Evolutionary conservation across 306 rosid genomes (phyloP), one percentile per base, ranked within the genome.

Genomic region (Hylodesmum podocarpum): DNA sequence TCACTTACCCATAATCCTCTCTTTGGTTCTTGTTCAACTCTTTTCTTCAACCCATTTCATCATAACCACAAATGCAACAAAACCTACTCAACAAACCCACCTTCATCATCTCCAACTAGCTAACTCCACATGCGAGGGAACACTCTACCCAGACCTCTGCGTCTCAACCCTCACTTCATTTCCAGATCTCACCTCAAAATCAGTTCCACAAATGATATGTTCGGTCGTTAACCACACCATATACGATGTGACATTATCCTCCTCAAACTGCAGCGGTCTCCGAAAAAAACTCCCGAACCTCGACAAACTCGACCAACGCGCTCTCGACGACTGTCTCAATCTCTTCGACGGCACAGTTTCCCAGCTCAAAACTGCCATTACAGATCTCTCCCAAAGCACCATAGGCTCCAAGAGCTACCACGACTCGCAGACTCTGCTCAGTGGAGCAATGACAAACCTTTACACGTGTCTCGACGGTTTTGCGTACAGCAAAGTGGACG

Each of bases 381-480:
- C 76, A 0, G 89, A 86, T 19, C 96, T 94, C 72, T 57, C 72
- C 6, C 22, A 71, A 8, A n/a, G 37, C 66, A 33, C 58, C 8
- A 24, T 87, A 6, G 62, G 71, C 4, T 63, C 82, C 3, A 31
- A 19, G 9, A 64, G 73, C 6, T 81, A 82, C 80, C 74, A 72
- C 27, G 67, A 90, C 58, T 29, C 78, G 34, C 90, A 84, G 81
- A 90, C 96, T 0, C 53, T 90, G 6, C 76, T 94, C 0, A 94
- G 98, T 33, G 96, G 85, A 0, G 95, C 98, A 13, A 92, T 94
- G 91, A 94, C 98, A 3, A 94, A 94, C 61, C 75, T 92, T 57
- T 80, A 81, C 89, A 94, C 98, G 58, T 92, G 97, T n/a, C 87
- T 92, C 0, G 98, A 94, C 19, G 98, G 97, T 21, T 88, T 94